Evolutionary conservation across 768 basidiomycete species (phyloP).

Genomic region (Boletus huronensis): DNA sequence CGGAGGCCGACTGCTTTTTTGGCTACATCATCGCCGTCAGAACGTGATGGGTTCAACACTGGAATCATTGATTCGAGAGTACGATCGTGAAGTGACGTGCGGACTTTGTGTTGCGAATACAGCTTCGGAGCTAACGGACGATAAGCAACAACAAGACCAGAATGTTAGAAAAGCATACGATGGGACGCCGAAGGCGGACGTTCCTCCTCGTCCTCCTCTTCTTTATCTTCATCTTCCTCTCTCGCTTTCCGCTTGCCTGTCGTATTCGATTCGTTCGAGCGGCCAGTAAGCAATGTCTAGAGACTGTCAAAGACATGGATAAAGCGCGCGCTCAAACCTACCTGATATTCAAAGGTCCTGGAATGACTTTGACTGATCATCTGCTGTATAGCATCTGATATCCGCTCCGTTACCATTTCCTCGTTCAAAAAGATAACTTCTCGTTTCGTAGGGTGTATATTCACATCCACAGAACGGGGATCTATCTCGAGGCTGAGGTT

Average conservation of each 20-base stretch:
- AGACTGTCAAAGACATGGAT: neutral
- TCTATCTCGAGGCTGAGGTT: conserved; percentile 69
- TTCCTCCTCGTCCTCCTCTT: conserved; percentile 32
- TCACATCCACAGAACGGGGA: conserved; percentile 89
- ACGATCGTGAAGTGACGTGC: conserved; percentile 81
- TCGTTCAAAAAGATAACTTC: conserved; percentile 95
- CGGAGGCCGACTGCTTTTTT: conserved; percentile 31
- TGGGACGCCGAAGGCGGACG: conserved; percentile 23
- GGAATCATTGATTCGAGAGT: conserved; percentile 97
- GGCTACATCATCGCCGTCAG: conserved; percentile 24
- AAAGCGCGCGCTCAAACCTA: conserved; percentile 17
- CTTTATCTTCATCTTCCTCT: conserved; percentile 36
- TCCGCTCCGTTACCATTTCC: conserved; percentile 74
- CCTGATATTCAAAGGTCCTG: conserved; percentile 73
- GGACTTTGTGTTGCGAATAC: conserved; percentile 85
- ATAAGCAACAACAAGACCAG: conserved; percentile 2
- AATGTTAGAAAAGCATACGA: conserved; percentile 15
- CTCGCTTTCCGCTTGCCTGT: conserved; percentile 33
- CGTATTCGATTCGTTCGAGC: conserved; percentile 33
- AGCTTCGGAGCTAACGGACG: conserved; percentile 40
- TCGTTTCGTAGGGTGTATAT: conserved; percentile 96
- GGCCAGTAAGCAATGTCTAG: conserved; percentile 62
- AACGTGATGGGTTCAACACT: conserved; percentile 51
- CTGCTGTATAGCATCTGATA: conserved; percentile 72
- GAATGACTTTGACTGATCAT: conserved; percentile 62